Percentiles rank a stretch among this genome's conserved stretches.
phyloP scores from a whole-genome alignment of 306 rosid species.

The barrel medic (Medicago truncatula) region MtrunA17r5.0-ANR NC_053043.1:9893001-9893500 shows the following conservation, averaged over 20 bases:
- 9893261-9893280: conserved; percentile 44
- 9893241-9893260: background rate
- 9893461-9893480: conserved; percentile 27
- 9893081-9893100: no score
- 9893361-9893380: conserved; percentile 41
- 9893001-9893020: no score
- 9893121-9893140: background rate
- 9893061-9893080: no score
- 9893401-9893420: conserved; percentile 38
- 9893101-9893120: no score
- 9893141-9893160: no score
- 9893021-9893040: no score
- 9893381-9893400: conserved; percentile 24
- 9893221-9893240: background rate
- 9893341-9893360: conserved; percentile 43
- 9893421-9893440: conserved; percentile 41
- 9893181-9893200: background rate
- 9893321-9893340: conserved; percentile 37
- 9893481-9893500: background rate
- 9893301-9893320: conserved; percentile 45
- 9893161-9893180: background rate
- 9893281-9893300: conserved; percentile 31
- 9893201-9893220: background rate
- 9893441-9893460: background rate
- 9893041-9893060: no score